Conservation (phyloP, 345 rosid species). For the Hypericum androsaemum region DNA sequence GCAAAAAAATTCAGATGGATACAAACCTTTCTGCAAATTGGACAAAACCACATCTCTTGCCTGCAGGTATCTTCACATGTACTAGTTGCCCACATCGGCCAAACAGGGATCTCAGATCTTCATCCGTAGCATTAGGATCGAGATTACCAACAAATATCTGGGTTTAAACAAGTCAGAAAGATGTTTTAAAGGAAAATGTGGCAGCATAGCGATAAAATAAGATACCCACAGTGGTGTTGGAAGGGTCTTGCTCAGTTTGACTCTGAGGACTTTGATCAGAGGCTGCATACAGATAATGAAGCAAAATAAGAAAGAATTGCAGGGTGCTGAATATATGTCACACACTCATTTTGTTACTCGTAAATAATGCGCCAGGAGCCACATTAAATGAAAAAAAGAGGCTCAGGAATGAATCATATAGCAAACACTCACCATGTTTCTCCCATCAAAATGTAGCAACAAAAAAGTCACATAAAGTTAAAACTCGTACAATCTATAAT, state of each 20-base stretch:
- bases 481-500: too few relatives aligned
- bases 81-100: slow-evolving; percentile 68
- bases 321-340: too few relatives aligned
- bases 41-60: slow-evolving; percentile 87
- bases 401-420: too few relatives aligned
- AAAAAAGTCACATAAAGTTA: too few relatives aligned
- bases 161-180: slow-evolving; percentile 12
- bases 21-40: slow-evolving; percentile 73
- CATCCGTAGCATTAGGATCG: slow-evolving; percentile 68
- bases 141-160: slow-evolving; percentile 89
- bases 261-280: slow-evolving; percentile 59
- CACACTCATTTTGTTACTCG: too few relatives aligned
- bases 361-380: too few relatives aligned
- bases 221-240: slow-evolving; percentile 78
- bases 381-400: too few relatives aligned
- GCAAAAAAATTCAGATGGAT: neutral
- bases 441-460: too few relatives aligned
- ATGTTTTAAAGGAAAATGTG: neutral
- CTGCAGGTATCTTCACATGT: slow-evolving; percentile 75
- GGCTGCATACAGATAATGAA: slow-evolving; percentile 47
- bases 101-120: slow-evolving; percentile 60
- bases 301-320: too few relatives aligned
- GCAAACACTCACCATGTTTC: too few relatives aligned
- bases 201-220: slow-evolving; percentile 7
- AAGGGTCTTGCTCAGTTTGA: slow-evolving; percentile 67